Percentiles rank a stretch among this genome's conserved stretches.
Conservation (phyloP, 306 rosid species). For the Citrullus mucosospermus region DNA sequence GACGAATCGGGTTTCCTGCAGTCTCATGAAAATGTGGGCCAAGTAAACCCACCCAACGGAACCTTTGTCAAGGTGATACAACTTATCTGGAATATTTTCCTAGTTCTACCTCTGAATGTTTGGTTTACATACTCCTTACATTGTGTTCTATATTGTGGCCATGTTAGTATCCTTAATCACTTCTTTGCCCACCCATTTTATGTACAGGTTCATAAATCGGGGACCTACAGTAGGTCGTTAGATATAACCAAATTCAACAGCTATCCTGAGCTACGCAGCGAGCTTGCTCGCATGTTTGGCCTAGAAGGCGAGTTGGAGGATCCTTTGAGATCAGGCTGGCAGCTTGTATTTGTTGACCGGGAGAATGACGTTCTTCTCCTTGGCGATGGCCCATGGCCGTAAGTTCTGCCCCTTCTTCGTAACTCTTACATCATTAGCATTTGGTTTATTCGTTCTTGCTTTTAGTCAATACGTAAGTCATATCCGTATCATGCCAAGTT, state of each 20-base stretch:
- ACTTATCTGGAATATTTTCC: neutral
- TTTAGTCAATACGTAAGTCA: neutral
- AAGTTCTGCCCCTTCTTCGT: slow-evolving; percentile 14
- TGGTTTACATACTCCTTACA: neutral
- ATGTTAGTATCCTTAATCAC: neutral
- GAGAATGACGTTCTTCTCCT: slow-evolving; percentile 93
- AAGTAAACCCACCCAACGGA: slow-evolving; percentile 41
- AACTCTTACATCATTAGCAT: neutral
- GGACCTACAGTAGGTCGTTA: slow-evolving; percentile 49
- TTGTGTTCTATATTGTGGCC: neutral
- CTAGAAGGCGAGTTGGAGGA: slow-evolving; percentile 81
- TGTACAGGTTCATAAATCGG: slow-evolving; percentile 39
- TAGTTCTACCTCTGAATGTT: neutral
- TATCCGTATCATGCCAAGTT: neutral
- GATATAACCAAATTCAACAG: slow-evolving; percentile 68
- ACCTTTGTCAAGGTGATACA: slow-evolving; percentile 82
- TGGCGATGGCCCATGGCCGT: slow-evolving; percentile 68
- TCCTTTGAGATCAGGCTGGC: slow-evolving; percentile 99
- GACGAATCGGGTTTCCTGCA: slow-evolving; percentile 63
- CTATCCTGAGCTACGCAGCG: slow-evolving; percentile 74
- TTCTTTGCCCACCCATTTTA: neutral
- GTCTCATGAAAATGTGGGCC: slow-evolving; percentile 47
- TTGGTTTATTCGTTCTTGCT: neutral
- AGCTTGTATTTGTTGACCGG: slow-evolving; percentile 96
- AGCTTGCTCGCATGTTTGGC: slow-evolving; percentile 83